phyloP scores from a whole-genome alignment of 2,329 filamentous ascomycete genomes.

The Venturia pyrina region DNA sequence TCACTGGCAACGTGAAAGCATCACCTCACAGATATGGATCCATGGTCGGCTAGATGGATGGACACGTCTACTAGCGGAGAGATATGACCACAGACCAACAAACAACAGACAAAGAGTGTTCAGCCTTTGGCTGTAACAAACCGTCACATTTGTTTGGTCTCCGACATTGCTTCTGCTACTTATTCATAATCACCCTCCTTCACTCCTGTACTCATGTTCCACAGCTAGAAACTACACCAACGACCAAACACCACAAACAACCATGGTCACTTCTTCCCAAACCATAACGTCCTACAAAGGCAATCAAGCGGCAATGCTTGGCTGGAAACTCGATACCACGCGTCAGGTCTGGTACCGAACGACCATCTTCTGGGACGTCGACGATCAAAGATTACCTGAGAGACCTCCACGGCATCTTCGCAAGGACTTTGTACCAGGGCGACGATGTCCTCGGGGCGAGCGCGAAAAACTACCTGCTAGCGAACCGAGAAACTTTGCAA shows the following conservation, averaged over 20 bases:
- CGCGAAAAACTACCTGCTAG: not conserved
- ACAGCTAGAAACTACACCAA: not conserved
- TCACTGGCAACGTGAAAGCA: not conserved
- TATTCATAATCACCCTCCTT: not conserved
- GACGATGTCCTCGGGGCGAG: not conserved
- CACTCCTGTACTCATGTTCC: not conserved
- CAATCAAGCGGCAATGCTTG: not conserved
- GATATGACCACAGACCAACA: not conserved
- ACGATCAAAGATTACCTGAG: not conserved
- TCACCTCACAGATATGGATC: not conserved
- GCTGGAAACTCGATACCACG: not conserved
- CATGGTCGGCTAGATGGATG: not conserved
- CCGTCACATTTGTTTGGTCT: not conserved
- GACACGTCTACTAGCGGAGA: not conserved
- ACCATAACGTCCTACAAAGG: not conserved
- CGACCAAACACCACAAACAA: not conserved
- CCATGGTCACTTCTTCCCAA: not conserved
- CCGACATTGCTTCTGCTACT: not conserved
- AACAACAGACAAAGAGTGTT: not conserved
- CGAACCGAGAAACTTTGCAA: not conserved
- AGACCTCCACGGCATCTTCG: not conserved
- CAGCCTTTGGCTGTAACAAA: not conserved
- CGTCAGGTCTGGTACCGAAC: not conserved
- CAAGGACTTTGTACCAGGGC: not conserved
- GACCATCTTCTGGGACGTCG: not conserved